phyloP scores from a whole-genome alignment of 2,329 filamentous ascomycete genomes.

The Hypoxylon sp. region DNA sequence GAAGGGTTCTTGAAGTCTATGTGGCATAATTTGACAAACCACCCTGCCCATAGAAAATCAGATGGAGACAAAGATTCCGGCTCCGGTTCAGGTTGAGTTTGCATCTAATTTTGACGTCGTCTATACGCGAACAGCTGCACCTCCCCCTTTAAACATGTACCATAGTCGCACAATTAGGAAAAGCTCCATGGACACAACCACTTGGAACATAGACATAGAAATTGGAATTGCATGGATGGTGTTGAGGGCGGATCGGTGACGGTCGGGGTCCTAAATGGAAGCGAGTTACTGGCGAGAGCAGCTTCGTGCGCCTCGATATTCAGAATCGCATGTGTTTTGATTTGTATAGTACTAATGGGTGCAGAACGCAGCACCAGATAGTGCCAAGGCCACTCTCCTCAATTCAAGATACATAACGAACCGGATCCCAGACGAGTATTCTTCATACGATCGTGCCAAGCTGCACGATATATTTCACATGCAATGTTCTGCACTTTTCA shows the following conservation, averaged over 20 bases:
- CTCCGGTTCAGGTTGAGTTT: slow-evolving; percentile 49
- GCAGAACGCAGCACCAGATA: slow-evolving; percentile 40
- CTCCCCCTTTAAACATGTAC: slow-evolving; percentile 50
- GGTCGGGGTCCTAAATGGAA: slow-evolving; percentile 36
- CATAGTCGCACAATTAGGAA: slow-evolving; percentile 45
- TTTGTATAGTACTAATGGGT: slow-evolving; percentile 48
- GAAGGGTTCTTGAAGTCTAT: slow-evolving; percentile 94
- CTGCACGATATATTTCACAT: slow-evolving; percentile 1
- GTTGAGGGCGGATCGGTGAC: slow-evolving; percentile 45
- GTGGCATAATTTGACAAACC: slow-evolving; percentile 92
- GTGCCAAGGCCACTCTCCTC: slow-evolving; percentile 51
- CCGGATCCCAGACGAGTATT: slow-evolving; percentile 4
- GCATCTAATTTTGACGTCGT: neutral
- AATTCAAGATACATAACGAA: slow-evolving; percentile 41
- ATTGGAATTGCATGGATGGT: slow-evolving; percentile 49
- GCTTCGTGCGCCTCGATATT: slow-evolving; percentile 26
- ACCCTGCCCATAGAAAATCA: slow-evolving; percentile 66
- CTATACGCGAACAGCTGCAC: slow-evolving; percentile 51
- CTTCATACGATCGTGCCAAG: neutral
- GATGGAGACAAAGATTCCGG: slow-evolving; percentile 50
- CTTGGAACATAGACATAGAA: slow-evolving; percentile 46
- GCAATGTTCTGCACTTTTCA: slow-evolving; percentile 9
- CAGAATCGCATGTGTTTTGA: slow-evolving; percentile 29
- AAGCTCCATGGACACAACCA: slow-evolving; percentile 31
- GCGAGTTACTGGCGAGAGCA: slow-evolving; percentile 32